Evolutionary conservation across 1,284 basidiomycete genomes (phyloP).

Genomic region (Ustilago xerochloae): DNA sequence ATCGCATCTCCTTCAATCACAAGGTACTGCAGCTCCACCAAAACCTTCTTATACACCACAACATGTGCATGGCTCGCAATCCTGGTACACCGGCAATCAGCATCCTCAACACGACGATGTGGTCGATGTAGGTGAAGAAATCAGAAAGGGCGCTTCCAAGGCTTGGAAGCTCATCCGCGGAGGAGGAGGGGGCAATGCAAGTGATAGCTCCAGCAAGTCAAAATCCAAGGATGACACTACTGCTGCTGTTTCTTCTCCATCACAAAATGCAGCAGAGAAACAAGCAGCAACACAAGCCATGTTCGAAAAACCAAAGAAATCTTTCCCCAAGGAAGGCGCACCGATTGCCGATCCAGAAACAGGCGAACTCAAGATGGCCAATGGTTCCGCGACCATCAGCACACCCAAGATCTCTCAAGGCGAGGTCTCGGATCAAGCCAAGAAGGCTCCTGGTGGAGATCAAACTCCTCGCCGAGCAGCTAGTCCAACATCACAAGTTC

Average conservation of each 20-base stretch:
- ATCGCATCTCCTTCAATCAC: conserved; percentile 59
- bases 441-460: conserved; percentile 26
- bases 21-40: conserved; percentile 49
- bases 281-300: not conserved
- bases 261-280: not conserved
- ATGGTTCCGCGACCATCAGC: conserved; percentile 6
- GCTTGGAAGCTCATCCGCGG: conserved; percentile 55
- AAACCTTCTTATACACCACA: conserved; percentile 23
- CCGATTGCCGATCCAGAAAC: conserved; percentile 36
- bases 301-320: conserved; percentile 32
- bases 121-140: conserved; percentile 58
- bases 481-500: conserved; percentile 25
- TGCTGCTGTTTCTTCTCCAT: not conserved
- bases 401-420: conserved; percentile 9
- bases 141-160: conserved; percentile 50
- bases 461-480: conserved; percentile 25
- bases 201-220: conserved; percentile 8
- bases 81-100: conserved; percentile 24
- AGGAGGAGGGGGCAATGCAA: conserved; percentile 18
- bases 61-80: conserved; percentile 45
- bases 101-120: conserved; percentile 38
- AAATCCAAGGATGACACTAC: not conserved
- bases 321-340: conserved; percentile 46
- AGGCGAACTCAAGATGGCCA: conserved; percentile 40
- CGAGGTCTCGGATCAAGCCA: conserved; percentile 16